Evolutionary conservation across 257 asterid species (phyloP).

Genomic region (Fraxinus cuspidata): DNA sequence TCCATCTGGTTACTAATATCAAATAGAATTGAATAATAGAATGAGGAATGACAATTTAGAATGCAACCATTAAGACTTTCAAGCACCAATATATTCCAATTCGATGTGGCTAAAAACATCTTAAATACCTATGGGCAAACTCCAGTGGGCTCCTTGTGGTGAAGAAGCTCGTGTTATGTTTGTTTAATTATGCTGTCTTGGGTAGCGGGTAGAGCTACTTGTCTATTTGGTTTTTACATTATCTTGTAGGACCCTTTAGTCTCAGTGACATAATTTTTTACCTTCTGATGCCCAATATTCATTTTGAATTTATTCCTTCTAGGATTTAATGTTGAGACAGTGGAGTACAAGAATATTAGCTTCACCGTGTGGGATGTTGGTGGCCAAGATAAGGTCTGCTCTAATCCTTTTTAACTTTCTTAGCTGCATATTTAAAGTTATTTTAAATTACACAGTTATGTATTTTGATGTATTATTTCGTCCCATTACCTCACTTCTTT

Average conservation of each 20-base stretch:
- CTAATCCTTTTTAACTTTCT: not conserved
- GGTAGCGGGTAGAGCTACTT: not conserved
- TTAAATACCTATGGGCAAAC: not conserved
- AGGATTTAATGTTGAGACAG: slow-evolving; percentile 46
- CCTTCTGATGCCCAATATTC: not conserved
- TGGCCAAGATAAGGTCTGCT: slow-evolving; percentile 42
- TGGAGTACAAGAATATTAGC: slow-evolving; percentile 43
- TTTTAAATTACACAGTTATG: not conserved
- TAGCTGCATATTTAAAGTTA: not conserved
- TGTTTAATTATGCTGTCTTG: not conserved
- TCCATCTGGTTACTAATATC: not conserved
- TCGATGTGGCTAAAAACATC: not conserved
- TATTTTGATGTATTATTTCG: not conserved
- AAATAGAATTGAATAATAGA: not conserved
- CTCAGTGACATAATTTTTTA: not conserved
- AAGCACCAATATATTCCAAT: not conserved
- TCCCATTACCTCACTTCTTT: not conserved
- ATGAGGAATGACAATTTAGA: not conserved
- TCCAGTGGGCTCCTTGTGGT: not conserved
- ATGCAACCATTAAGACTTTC: not conserved
- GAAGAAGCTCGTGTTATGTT: not conserved
- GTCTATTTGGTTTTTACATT: not conserved
- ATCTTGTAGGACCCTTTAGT: not conserved
- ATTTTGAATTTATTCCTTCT: slow-evolving; percentile 1
- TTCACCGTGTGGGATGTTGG: slow-evolving; percentile 49